Base-by-base conservation (phyloP, 129 eudicot species). In the Solidago caesia region DNA sequence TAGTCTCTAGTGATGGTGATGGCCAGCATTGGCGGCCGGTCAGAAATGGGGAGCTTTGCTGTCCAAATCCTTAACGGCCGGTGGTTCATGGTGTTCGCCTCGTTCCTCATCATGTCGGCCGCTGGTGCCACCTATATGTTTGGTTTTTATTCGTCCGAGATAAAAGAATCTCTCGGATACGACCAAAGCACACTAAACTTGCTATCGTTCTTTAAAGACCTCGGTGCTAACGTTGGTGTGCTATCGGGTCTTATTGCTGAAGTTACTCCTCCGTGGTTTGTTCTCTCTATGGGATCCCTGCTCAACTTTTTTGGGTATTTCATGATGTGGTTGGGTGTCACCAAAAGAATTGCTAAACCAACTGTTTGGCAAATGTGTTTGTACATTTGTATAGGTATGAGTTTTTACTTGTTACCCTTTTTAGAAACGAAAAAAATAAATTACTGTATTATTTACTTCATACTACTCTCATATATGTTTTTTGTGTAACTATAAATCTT, bases 51-150 rank as follows among this genome's bases (percentile, higher is more conserved):
- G 42, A 68, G 47, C 75, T 70, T 91, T 0, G 53, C 84, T 71
- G 64, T 83, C 51, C 92, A 80, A 59, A 84, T 91, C 59, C 12
- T 89, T 27, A 82, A 73, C n/a, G 91, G 97, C 10, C 86, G 92
- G 73, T 91, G 97, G 97, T 91, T 91, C 85, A 89, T 91, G 97
- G 86, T 91, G 68, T 85, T 89, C 8, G 92, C 91, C 65, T 81
- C 97, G 74, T 84, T 89, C 46, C 84, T 91, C 10, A 87, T 91
- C 85, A 89, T 91, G 96, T 73, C 96, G 0, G 89, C 86, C 6
- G 90, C 96, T 4, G 97, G 97, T 1, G 96, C 97, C 62, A 91
- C 96, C 12, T 91, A 91, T 84, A 91, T 91, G 96, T 91, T 91
- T 59, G 85, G 86, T 2, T 78, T 87, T 43, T 91, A 91, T 86